Evolutionary conservation across 257 asterid genomes (phyloP).

Genomic region (Plantago ovata): DNA sequence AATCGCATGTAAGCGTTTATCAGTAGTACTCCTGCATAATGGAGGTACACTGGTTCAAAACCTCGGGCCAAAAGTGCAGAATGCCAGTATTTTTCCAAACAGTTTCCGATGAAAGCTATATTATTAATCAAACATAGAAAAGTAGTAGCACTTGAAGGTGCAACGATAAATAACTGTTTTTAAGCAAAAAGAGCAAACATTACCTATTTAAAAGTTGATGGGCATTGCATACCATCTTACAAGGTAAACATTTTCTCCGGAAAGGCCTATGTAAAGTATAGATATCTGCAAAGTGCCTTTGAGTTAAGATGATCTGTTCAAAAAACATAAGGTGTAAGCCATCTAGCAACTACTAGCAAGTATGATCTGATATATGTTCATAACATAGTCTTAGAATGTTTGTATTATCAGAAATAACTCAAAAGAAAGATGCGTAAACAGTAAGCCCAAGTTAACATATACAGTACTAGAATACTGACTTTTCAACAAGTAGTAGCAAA

Average conservation of each 20-base stretch:
- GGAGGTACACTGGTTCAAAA: not conserved
- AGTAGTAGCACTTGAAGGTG: not conserved
- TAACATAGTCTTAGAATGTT: too few species aligned
- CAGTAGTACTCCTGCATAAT: conserved; percentile 22
- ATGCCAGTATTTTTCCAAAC: not conserved
- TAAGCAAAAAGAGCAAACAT: not conserved
- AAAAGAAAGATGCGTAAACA: too few species aligned
- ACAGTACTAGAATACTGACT: too few species aligned
- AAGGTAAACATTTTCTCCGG: conserved; percentile 20
- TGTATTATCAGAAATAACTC: too few species aligned
- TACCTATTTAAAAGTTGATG: conserved; percentile 17
- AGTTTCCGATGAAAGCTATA: not conserved
- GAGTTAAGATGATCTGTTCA: conserved; percentile 27
- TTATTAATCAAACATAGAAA: not conserved
- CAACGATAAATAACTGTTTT: not conserved
- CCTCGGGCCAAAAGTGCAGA: not conserved
- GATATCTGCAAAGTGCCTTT: conserved; percentile 23
- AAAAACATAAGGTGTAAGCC: conserved; percentile 12
- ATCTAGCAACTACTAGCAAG: not conserved
- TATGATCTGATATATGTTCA: too few species aligned
- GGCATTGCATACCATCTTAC: conserved; percentile 15
- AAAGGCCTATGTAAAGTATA: conserved; percentile 7
- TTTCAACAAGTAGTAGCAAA: too few species aligned
- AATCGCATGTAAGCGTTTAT: conserved; percentile 15
- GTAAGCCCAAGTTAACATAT: too few species aligned